These are phyloP conservation scores for Aciculoconidium aculeatum DNA, from an alignment of 805 yeast species.

Conservation along the genomic window DNA sequence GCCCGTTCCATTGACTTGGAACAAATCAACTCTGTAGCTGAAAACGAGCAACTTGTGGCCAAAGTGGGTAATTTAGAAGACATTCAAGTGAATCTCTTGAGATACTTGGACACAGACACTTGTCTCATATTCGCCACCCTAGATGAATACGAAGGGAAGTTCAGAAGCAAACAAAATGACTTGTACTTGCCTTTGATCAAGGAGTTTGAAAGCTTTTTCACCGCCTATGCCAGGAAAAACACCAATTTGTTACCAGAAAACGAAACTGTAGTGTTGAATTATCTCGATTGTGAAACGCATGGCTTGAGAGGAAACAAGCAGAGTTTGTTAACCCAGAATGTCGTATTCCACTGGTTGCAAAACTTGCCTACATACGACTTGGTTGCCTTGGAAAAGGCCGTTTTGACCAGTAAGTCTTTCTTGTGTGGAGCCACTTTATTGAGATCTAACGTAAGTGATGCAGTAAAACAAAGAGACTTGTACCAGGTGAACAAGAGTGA, in stretches of 20 bases:
- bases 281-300: constrained; percentile 73
- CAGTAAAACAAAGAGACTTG: constrained; percentile 13
- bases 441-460: constrained; percentile 35
- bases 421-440: constrained; percentile 71
- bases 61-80: constrained; percentile 59
- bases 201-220: constrained; percentile 57
- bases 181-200: constrained; percentile 68
- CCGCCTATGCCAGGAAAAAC: constrained; percentile 29
- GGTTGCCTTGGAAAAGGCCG: constrained; percentile 87
- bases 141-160: constrained; percentile 74
- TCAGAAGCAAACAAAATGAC: constrained; percentile 76
- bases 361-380: constrained; percentile 67
- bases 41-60: constrained; percentile 42
- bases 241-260: constrained; percentile 18
- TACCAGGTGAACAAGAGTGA: constrained; percentile 32
- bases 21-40: constrained; percentile 25
- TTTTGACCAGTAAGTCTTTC: constrained; percentile 79
- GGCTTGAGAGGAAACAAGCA: constrained; percentile 83
- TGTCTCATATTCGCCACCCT: constrained; percentile 77
- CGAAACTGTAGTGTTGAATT: constrained; percentile 39
- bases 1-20: constrained; percentile 80
- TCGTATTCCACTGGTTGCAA: constrained; percentile 61
- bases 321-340: constrained; percentile 47
- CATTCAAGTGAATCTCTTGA: constrained; percentile 55
- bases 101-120: constrained; percentile 93